Evolutionary conservation across 768 basidiomycete genomes (phyloP).

Genomic region (Leccinellum rugosiceps): DNA sequence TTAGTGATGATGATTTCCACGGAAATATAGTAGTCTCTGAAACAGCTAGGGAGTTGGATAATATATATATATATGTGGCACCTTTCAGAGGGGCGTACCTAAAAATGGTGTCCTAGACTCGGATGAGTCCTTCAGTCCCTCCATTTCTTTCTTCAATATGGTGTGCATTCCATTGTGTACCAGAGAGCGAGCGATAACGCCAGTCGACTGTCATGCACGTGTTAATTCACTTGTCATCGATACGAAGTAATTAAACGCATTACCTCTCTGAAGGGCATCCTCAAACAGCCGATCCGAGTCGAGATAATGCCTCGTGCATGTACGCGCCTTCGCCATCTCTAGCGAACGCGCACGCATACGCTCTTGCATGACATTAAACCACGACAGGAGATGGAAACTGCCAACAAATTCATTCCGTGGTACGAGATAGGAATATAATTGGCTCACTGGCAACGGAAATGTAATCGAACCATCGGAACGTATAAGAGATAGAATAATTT

Average conservation of each 20-base stretch:
- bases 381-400: conserved; percentile 5
- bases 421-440: neutral
- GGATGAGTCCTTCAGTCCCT: conserved; percentile 1
- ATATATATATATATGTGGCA: neutral
- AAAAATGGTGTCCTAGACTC: neutral
- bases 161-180: neutral
- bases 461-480: neutral
- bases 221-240: neutral
- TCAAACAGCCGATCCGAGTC: neutral
- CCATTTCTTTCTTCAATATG: neutral
- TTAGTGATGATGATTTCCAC: too few species aligned
- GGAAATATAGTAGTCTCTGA: neutral
- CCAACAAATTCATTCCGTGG: too few species aligned
- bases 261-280: neutral
- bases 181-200: neutral
- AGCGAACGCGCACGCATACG: neutral
- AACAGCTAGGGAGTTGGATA: neutral
- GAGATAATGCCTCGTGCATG: neutral
- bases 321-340: neutral
- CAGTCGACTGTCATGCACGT: neutral
- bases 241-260: neutral
- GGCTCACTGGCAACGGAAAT: neutral
- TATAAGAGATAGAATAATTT: neutral
- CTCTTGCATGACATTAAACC: conserved; percentile 8
- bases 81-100: neutral